Evolutionary conservation across 2,329 filamentous ascomycete genomes (phyloP).

Genomic region (Ploettnerulaceae sp.): DNA sequence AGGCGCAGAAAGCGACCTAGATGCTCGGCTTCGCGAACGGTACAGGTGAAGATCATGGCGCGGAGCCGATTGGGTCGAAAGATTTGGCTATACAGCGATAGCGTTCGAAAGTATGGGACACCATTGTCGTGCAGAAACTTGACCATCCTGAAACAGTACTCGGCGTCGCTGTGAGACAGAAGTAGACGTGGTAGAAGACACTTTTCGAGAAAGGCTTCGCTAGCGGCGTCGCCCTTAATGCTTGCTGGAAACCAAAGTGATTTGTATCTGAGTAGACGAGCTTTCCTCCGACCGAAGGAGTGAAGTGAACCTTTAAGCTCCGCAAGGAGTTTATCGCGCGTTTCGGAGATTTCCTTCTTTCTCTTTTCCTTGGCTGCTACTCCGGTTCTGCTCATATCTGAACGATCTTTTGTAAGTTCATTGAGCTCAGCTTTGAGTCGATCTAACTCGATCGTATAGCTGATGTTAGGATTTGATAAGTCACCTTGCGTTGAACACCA

Average conservation of each 20-base stretch:
- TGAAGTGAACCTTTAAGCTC: constrained; percentile 69
- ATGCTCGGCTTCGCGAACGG: constrained; percentile 85
- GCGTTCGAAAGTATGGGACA: constrained; percentile 79
- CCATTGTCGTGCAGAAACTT: constrained; percentile 82
- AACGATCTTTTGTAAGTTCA: constrained; percentile 64
- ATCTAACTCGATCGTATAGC: constrained; percentile 72
- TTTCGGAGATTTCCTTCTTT: constrained; percentile 63
- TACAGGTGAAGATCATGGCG: constrained; percentile 81
- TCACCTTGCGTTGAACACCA: constrained; percentile 87
- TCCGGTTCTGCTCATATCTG: constrained; percentile 64
- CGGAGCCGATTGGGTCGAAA: constrained; percentile 80
- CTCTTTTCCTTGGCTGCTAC: constrained; percentile 64
- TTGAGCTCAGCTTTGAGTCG: constrained; percentile 62
- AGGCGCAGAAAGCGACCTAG: constrained; percentile 88
- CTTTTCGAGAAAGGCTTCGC: constrained; percentile 77
- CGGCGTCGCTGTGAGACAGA: constrained; percentile 79
- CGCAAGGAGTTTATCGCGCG: constrained; percentile 63
- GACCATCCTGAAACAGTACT: constrained; percentile 82
- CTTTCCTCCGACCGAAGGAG: constrained; percentile 60
- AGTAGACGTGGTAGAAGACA: constrained; percentile 87
- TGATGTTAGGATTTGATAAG: constrained; percentile 67
- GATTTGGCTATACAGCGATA: constrained; percentile 76
- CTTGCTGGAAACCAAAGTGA: constrained; percentile 69
- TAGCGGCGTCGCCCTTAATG: constrained; percentile 60
- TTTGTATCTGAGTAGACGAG: constrained; percentile 70